phyloP scores from a whole-genome alignment of 805 yeast species.

The Teunomyces atbi region DNA sequence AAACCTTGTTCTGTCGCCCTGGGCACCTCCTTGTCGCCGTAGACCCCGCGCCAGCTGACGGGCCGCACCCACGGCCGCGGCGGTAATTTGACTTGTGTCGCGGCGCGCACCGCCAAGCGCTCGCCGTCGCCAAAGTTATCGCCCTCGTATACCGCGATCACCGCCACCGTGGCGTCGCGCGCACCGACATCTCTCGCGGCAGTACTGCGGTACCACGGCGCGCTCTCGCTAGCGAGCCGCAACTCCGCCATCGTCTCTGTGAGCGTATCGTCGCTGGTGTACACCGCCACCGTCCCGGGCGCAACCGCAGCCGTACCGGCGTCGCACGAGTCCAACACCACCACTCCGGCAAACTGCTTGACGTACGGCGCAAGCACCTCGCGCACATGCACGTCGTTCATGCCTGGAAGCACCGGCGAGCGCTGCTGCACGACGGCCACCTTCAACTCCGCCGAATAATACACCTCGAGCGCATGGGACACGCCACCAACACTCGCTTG shows the following conservation, averaged over 20 bases:
- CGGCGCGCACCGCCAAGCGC: constrained; percentile 47
- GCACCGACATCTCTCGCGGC: constrained; percentile 5
- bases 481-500: constrained; percentile 28
- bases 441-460: constrained; percentile 37
- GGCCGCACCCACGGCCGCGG: constrained; percentile 50
- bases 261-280: constrained; percentile 30
- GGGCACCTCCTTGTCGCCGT: constrained; percentile 71
- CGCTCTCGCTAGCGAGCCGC: constrained; percentile 14
- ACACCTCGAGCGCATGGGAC: constrained; percentile 68
- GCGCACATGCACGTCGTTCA: constrained; percentile 46
- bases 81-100: constrained; percentile 22
- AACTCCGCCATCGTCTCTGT: constrained; percentile 29
- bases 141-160: constrained; percentile 76
- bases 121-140: constrained; percentile 78
- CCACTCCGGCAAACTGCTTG: constrained; percentile 41
- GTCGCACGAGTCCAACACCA: constrained; percentile 72
- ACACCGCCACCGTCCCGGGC: constrained; percentile 23
- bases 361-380: constrained; percentile 54
- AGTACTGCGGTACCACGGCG: constrained; percentile 11
- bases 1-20: constrained; percentile 74
- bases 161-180: constrained; percentile 23
- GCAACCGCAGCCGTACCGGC: constrained; percentile 46
- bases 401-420: constrained; percentile 77
- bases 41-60: constrained; percentile 79
- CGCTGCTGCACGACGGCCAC: constrained; percentile 74